Base-by-base conservation (phyloP, 148 eudicot genomes). In the Pharnaceum exiguum region DNA sequence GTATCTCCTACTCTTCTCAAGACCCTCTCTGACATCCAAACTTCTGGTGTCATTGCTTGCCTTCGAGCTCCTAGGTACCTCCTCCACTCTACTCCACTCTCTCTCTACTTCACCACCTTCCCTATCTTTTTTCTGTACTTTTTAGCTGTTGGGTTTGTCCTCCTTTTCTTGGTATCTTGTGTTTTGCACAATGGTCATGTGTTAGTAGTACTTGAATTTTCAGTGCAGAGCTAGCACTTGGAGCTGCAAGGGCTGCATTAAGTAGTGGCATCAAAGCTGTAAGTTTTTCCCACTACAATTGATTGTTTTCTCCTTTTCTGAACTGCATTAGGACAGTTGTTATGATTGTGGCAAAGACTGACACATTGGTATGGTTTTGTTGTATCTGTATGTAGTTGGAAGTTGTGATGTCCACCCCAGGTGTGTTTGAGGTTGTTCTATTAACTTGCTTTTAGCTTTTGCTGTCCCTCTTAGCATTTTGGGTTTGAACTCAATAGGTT, bases 221-320 rank as follows among this genome's bases (percentile, higher is more conserved):
- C 55, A 88, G 96, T 71, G 82, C 79, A 54, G 89, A 88, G 71
- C 58, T 84, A 51, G 91, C 96, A 22, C 51, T 85, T 68, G 84
- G 81, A 73, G 96, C 96, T 69, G 96, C 96, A 21, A 67, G 71
- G 49, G 95, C 95, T 63, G 96, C 96, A 57, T 67, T 88, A 46
- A 29, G 26, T 2, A 83, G 75, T 57, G 96, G 96, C 52, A 79
- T 88, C 59, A 63, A 75, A 54, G 96, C 80, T 50, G 96, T 88
- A 54, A 77, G 96, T 75, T 26, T 56, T 58, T 51, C n/a, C 24
- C 36, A 31, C 46, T 55, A 28, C 18, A 17, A 22, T 13, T 50
- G 15, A 46, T 56, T 46, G 19, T 7, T 21, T 29, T 27, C 16
- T 16, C 40, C 16, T 40, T 23, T 17, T 22, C 31, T 23, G n/a